Evolutionary conservation across 352 stramenopile genomes (phyloP), one percentile per base, ranked within the genome.

Genomic region (Pythium inflatum): DNA sequence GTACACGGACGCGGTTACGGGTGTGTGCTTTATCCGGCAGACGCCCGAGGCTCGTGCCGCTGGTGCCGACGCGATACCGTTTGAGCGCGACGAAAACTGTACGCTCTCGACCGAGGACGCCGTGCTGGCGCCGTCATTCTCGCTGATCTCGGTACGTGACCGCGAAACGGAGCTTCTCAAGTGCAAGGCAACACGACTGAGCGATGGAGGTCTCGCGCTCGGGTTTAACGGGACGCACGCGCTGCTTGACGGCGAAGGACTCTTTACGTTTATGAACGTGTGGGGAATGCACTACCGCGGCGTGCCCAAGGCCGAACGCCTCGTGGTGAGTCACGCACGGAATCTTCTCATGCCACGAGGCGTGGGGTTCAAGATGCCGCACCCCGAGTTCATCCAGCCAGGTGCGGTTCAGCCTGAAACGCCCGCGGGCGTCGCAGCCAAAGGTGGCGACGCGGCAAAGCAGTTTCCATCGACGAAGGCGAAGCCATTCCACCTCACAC

Each of bases 241-340:
- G 3, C 53, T 91, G 31, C 67, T 89, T 16, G 83, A 91, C 33
- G 79, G 69, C 9, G 76, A 89, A 41, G 74, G 50, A 1, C 69
- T 84, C 55, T 87, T 89, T 70, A 89, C 76, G 11, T 87, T 91
- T 53, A 83, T 85, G 72, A 83, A 76, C 31, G 64, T 75, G n/a
- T 91, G 83, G 81, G 78, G 79, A 8, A 68, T 81, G 62, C 77
- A 83, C 65, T 89, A 87, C 65, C 79, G 75, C 38, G 64, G 61
- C 0, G 51, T 89, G 1, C 34, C 53, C 13, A 69, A 75, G 25
- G 25, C 68, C 2, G 50, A 80, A 12, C 68, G 76, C 20, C 45
- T 76, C 4, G 31, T 57, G 20, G 68, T 89, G 2, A 75, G 51
- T 51, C 81, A 87, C 48, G 79, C 85, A 22, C 78, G 79, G 3